Evolutionary conservation across 108 stramenopile species (phyloP).

Genomic region (Fragilariopsis cylindrus): DNA sequence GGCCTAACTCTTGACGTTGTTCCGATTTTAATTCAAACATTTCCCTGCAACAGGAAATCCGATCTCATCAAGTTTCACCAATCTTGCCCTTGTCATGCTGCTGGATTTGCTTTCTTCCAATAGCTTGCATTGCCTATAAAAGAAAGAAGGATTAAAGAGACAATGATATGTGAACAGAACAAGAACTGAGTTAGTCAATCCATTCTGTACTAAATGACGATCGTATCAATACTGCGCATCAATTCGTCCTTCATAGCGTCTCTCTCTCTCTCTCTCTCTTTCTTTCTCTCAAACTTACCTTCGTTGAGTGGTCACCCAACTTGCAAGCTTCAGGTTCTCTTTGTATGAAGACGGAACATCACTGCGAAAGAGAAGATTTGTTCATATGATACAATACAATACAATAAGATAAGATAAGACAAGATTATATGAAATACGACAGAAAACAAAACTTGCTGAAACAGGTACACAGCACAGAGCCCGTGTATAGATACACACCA

Average conservation of each 20-base stretch:
- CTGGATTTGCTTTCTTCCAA: conserved; percentile 33
- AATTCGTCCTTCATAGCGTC: no score
- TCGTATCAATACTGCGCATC: no score
- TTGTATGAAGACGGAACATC: conserved; percentile 20
- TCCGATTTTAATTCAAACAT: no score
- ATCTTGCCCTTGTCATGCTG: conserved; percentile 47
- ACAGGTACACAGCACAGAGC: no score
- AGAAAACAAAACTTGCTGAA: no score
- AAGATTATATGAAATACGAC: not conserved
- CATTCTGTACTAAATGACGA: no score
- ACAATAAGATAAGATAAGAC: not conserved
- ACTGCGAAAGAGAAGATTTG: not conserved
- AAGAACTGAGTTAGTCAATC: no score
- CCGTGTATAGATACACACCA: no score
- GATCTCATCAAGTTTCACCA: conserved; percentile 35
- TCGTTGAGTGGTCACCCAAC: conserved; percentile 32
- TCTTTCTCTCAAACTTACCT: conserved; percentile 2
- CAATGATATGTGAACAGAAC: no score
- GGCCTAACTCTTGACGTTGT: no score
- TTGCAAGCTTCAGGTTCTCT: conserved; percentile 25
- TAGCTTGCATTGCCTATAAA: conserved; percentile 29
- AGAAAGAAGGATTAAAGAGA: no score
- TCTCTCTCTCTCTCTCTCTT: no score
- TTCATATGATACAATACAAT: not conserved
- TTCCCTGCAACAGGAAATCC: conserved; percentile 31